Conservation (phyloP, 805 yeast genomes). For the Hanseniaspora pseudoguilliermondii region DNA sequence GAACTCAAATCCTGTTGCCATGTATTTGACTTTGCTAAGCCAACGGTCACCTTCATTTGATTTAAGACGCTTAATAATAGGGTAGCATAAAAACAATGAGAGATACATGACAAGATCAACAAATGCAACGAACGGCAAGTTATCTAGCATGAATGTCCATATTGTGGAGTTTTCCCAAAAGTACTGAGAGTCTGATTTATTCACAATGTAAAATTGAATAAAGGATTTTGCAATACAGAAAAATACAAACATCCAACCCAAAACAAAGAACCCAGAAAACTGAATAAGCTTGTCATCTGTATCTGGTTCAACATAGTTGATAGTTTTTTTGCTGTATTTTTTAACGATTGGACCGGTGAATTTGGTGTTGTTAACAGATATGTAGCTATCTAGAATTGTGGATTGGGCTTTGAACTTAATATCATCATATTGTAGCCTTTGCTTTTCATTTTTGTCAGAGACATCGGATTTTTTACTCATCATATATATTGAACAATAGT, state of each 20-base stretch:
- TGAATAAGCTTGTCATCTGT: constrained; percentile 16
- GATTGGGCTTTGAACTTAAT: background rate
- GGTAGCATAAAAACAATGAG: constrained; percentile 43
- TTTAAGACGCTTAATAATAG: constrained; percentile 45
- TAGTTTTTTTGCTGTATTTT: constrained; percentile 3
- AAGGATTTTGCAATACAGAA: constrained; percentile 42
- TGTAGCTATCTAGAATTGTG: constrained; percentile 10
- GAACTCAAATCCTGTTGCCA: constrained; percentile 49
- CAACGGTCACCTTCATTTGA: constrained; percentile 39
- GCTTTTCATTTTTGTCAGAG: background rate
- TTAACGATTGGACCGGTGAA: constrained; percentile 6
- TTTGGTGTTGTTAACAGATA: constrained; percentile 5
- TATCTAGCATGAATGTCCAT: constrained; percentile 43
- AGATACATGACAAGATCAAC: constrained; percentile 69
- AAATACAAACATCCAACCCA: constrained; percentile 61
- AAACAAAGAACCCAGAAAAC: constrained; percentile 70
- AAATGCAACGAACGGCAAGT: constrained; percentile 53
- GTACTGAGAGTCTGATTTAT: constrained; percentile 28
- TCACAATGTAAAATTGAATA: constrained; percentile 38
- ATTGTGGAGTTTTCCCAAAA: constrained; percentile 37
- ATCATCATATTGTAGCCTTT: constrained; percentile 1
- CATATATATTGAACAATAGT: no score
- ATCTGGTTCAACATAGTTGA: background rate
- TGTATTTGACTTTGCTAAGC: constrained; percentile 49
- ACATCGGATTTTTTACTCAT: background rate